A percentile compares a stretch with the other conserved stretches of the same genome.
These are phyloP conservation scores for Dryas integrifolia DNA, from an alignment of 331 rosid species.

Conservation along the genomic window DNA sequence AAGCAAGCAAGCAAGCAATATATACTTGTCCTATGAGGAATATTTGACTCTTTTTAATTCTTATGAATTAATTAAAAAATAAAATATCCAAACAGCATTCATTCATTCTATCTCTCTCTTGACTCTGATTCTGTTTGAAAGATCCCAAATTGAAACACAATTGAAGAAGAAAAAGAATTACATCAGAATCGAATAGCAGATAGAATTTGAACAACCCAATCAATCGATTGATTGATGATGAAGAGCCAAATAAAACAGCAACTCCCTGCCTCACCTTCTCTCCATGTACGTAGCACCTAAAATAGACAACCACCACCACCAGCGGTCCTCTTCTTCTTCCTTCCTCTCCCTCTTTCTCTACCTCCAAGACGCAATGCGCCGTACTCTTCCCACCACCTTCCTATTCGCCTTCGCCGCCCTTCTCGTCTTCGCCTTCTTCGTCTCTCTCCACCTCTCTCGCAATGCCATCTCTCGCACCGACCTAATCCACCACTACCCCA, in stretches of 20 bases:
- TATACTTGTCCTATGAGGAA: too few relatives aligned
- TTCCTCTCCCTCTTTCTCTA: background rate
- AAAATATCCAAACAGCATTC: too few relatives aligned
- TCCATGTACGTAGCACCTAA: background rate
- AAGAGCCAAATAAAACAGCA: background rate
- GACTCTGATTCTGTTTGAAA: too few relatives aligned
- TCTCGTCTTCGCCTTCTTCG: conserved; percentile 27
- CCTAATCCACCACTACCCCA: background rate
- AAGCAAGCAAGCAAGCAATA: too few relatives aligned
- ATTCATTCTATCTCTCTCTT: too few relatives aligned
- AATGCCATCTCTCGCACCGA: conserved; percentile 16
- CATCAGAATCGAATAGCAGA: too few relatives aligned
- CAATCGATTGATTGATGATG: background rate
- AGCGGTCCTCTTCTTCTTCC: background rate
- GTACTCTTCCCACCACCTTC: conserved; percentile 35
- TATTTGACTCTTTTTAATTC: too few relatives aligned
- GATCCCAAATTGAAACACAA: too few relatives aligned
- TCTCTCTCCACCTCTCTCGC: conserved; percentile 43
- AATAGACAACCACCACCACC: background rate
- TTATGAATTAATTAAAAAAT: too few relatives aligned
- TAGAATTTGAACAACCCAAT: too few relatives aligned
- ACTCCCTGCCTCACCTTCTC: background rate
- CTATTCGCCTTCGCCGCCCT: conserved; percentile 27
- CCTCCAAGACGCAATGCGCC: conserved; percentile 39
- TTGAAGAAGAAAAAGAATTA: too few relatives aligned